Base-by-base conservation (phyloP, 2,329 filamentous ascomycete genomes). In the Colletotrichum tofieldiae region DNA sequence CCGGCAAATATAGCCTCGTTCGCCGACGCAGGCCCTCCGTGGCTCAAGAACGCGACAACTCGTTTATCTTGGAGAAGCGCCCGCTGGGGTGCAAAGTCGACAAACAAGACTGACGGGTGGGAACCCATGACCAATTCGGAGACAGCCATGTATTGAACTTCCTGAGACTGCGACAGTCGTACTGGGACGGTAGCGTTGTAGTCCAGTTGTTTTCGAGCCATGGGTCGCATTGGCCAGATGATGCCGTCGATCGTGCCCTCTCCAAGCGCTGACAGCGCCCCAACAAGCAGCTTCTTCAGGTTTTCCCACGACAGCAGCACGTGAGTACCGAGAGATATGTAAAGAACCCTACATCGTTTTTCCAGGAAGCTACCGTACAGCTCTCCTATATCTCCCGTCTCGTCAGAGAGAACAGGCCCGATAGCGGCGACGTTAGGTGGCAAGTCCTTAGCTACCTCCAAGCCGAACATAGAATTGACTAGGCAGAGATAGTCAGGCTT, bases 381-480 rank as follows among this genome's bases (percentile, higher is more conserved):
- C 0, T 71, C 63, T 5, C 80, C 78, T 5, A 86, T 73, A 0
- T 78, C 75, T 5, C 78, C 76, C 56, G 79, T 84, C 18, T 76
- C 72, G 41, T 83, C 81, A 1, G 77, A 72, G 7, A 86, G 76
- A 2, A 85, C 78, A 2, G 84, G 85, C 0, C 84, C 85, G 3
- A 86, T 79, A 1, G 81, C 71, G 2, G 78, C 77, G 32, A 81
- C 78, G 1, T 82, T 75, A 1, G 84, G 84, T 1, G 84, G 84
- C 3, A 86, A 68, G 66, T 86, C 83, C 29, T 81, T 81, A 0
- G 84, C 81, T 1, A 79, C 77, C 62, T 86, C 84, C 9, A 86
- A 76, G 0, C 84, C 84, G 67, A 81, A 84, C 72, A 86, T 86
- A 0, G 83, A 84, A 64, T 86, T 86, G 32, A 86, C 80, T 6